phyloP scores from a whole-genome alignment of 495 filamentous ascomycete species.

The Oidiodendron maius region DNA sequence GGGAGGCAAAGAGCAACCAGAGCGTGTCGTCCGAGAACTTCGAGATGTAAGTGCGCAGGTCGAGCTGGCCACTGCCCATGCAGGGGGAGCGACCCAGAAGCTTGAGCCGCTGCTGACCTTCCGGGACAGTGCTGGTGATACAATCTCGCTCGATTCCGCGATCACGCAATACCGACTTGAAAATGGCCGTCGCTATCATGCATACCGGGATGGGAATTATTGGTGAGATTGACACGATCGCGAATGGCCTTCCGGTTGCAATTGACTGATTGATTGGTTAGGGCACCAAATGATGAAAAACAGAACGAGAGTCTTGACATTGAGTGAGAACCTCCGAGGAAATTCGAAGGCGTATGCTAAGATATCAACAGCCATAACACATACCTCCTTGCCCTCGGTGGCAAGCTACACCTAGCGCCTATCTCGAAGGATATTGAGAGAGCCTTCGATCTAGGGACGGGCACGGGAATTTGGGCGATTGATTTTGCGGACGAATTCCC shows the following conservation, averaged over 20 bases:
- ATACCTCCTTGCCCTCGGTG: constrained; percentile 26
- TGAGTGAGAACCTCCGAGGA: constrained; percentile 8
- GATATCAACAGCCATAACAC: constrained; percentile 30
- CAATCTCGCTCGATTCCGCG: constrained; percentile 12
- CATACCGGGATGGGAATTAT: constrained; percentile 17
- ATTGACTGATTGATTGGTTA: too few species aligned
- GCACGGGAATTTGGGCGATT: constrained; percentile 45
- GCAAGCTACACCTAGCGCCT: constrained; percentile 30
- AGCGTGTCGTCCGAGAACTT: too few species aligned
- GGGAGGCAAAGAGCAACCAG: too few species aligned
- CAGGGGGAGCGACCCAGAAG: too few species aligned
- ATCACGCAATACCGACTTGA: constrained; percentile 17
- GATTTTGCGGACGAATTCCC: constrained; percentile 42
- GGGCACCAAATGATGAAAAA: constrained; percentile 17
- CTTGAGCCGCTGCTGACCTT: too few species aligned
- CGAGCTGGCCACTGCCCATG: too few species aligned
- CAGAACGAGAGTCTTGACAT: constrained; percentile 20
- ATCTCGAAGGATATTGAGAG: constrained; percentile 12
- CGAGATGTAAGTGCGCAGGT: too few species aligned
- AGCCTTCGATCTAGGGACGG: constrained; percentile 18
- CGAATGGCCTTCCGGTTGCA: not conserved
- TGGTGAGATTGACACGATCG: constrained; percentile 8
- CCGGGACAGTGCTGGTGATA: constrained; percentile 8
- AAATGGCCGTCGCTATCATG: constrained; percentile 21
- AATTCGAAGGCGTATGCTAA: too few species aligned